Evolutionary conservation across 208 protist genomes (phyloP), one percentile per base, ranked within the genome.

Genomic region (Crithidia sp.): DNA sequence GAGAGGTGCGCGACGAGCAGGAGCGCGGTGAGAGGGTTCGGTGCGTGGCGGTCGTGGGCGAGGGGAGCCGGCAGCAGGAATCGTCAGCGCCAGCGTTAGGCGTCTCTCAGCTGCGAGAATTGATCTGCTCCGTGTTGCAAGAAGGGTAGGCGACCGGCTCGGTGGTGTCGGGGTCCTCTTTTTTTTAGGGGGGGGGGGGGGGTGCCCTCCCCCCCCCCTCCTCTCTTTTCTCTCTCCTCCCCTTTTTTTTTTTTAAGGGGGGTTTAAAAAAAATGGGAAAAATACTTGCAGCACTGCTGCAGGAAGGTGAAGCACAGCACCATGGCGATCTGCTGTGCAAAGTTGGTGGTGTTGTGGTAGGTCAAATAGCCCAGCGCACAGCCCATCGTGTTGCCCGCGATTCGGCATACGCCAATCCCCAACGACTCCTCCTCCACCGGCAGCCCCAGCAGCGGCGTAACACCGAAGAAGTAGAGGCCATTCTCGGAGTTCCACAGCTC

Each of bases 381-480:
- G 45, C 71, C 80, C 4, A 81, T 19, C 1, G 75, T 74, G 63
- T 85, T 85, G 17, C 80, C 80, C 3, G 55, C 64, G 47, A 81
- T 67, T 19, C 74, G 80, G 67, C 69, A 72, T 50, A 81, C 54
- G 43, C 63, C 66, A 7, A 85, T 49, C 14, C 57, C 44, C 5
- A 88, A 52, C 10, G 82, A 81, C 36, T 88, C 83, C 60, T 84
- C 82, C 67, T 84, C 81, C 54, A 87, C 62, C 3, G 81, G 78
- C 49, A 91, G 62, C 56, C 82, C 82, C 17, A 91, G 67, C 44
- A 91, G 83, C 73, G 86, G 85, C 2, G 78, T 76, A 19, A 79
- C 84, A 39, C 86, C 86, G 59, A 88, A 87, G 71, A 81, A 88
- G 70, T 86, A 87, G n/a, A 78, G 41, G 0, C 75, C 79, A 9